Base-by-base conservation (phyloP, 176 grass and related monocot species). In the Oryza rufipogon region DNA sequence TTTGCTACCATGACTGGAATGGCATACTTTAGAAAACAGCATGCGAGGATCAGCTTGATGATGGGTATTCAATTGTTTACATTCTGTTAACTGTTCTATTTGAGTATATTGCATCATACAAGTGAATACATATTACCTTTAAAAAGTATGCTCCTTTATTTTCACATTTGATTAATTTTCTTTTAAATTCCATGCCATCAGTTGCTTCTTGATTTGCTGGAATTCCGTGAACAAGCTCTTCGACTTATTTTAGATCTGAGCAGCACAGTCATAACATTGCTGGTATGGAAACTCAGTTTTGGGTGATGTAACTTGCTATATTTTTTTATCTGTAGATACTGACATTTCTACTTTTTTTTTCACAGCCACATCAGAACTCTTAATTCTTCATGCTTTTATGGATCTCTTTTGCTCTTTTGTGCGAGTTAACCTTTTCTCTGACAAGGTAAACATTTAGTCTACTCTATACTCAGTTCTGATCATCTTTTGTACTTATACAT, bases 371-470 rank as follows among this genome's bases (percentile, higher is more conserved):
- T 86, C 96, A 98, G 78, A 98, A 98, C 72, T 94, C 96, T 85
- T 98, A 80, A 98, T 98, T 82, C 87, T 98, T 80, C 96, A 98
- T 89, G 93, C 93, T 60, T 98, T 98, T 86, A 98, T 98, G 96
- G 96, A 98, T 88, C 91, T 98, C 2, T 92, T 98, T 71, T 98
- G 96, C 82, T 92, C 91, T 54, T 93, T 98, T 85, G 96, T 98
- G 38, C 89, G 91, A 76, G 93, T 98, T 34, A 95, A 95, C 66
- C 85, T 98, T 86, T 98, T 98, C 86, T 98, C 96, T 4, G 96
- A 95, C 61, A 98, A 98, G 93, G 96, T 95, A 94, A 85, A 49
- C 41, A 48, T 70, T 67, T 78, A 39, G n/a, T n/a, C 33, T 79
- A 68, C 8, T 79, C 17, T 8, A 78, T 81, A 68, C 26, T 8